Base-by-base conservation (phyloP, 148 eudicot species). In the Rhododendron henanense region DNA sequence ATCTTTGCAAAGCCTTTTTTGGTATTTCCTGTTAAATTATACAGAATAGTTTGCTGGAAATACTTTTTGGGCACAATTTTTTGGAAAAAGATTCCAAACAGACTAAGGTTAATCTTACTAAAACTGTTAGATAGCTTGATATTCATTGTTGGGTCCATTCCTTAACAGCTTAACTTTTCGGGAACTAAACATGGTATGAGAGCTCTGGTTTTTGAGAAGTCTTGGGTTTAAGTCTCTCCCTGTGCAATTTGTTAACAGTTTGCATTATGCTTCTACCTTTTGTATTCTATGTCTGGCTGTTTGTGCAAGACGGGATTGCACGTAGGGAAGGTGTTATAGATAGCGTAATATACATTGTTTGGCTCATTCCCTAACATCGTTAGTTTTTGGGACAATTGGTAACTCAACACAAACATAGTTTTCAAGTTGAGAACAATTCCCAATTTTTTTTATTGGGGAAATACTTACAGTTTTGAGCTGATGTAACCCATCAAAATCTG, bases 391-490 rank as follows among this genome's bases (percentile, higher is more conserved):
- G 63, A 18, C 63, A 18, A 5, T 57, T 57, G 63, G 61, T 57
- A 57, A 16, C 16, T 57, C 23, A 57, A 57, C 63, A 18, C 23
- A 57, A 57, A 57, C 23, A 63, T n/a, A 65, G 15, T n/a, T 8
- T 39, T 71, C 75, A 11, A 28, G 35, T 69, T 69, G 37, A 25
- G 75, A 69, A 69, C 75, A 25, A 69, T n/a, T 69, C 35, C 37
- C 28, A 25, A 69, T 4, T 69, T 11, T 1, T 2, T 65, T n/a
- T 9, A 47, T 47, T 2, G 33, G 15, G 39, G 39, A 44, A 85
- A 15, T 23, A 89, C 90, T 87, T 86, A 90, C 91, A 21, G 25
- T 78, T 79, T 88, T 88, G 19, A 88, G 87, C 79, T 85, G 88
- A 47, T 69, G 86, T n/a, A 91, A 59, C 14, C 91, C 90, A 33